phyloP scores from a whole-genome alignment of 768 basidiomycete genomes.

The Leccinum sublutescens region DNA sequence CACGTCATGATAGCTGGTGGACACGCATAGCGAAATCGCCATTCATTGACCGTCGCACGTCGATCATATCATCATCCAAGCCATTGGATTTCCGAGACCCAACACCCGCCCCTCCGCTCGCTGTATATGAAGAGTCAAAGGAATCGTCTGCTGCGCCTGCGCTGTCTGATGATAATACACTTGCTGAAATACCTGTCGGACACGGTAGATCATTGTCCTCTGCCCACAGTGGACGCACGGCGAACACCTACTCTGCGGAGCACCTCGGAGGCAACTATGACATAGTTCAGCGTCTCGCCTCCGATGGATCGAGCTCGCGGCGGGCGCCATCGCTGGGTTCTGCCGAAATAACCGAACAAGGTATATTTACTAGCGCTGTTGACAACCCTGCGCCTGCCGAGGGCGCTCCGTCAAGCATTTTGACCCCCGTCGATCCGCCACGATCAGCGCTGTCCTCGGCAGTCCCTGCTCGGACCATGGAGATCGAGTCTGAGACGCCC shows the following conservation, averaged over 20 bases:
- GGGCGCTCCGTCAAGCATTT: conserved; percentile 8
- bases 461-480: background rate
- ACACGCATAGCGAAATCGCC: conserved; percentile 64
- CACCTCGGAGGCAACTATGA: conserved; percentile 65
- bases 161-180: conserved; percentile 14
- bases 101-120: conserved; percentile 66
- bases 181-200: conserved; percentile 12
- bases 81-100: conserved; percentile 73
- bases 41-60: conserved; percentile 57
- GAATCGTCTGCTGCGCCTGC: conserved; percentile 14
- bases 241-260: conserved; percentile 69
- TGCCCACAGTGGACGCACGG: conserved; percentile 57
- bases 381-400: conserved; percentile 10
- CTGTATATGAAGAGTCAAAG: conserved; percentile 50
- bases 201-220: conserved; percentile 41
- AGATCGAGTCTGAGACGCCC: conserved; percentile 3
- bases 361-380: conserved; percentile 6
- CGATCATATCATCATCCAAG: conserved; percentile 37
- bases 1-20: conserved; percentile 79
- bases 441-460: conserved; percentile 12
- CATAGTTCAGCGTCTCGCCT: conserved; percentile 54
- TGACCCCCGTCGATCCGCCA: conserved; percentile 17
- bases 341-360: conserved; percentile 22
- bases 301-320: conserved; percentile 28
- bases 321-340: conserved; percentile 27